These are phyloP conservation scores for Xylaria arbuscula DNA, from an alignment of 2,329 filamentous ascomycete genomes.

Conservation along the genomic window DNA sequence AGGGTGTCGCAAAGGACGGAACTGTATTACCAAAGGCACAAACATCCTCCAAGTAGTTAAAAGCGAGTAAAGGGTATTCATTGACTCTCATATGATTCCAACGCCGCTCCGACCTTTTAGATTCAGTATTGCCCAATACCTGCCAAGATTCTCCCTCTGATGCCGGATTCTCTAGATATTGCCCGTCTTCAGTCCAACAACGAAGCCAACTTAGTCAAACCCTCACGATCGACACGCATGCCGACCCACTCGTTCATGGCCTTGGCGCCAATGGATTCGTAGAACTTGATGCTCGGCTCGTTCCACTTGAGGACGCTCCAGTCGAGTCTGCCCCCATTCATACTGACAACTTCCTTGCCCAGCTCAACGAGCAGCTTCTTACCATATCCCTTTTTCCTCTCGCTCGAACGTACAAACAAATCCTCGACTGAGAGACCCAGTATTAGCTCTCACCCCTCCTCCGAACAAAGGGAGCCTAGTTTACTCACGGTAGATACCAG, in stretches of 20 bases:
- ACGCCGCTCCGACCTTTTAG: not conserved
- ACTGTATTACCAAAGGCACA: constrained; percentile 12
- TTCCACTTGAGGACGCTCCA: constrained; percentile 97
- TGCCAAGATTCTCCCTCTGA: not conserved
- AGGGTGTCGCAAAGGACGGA: constrained; percentile 55
- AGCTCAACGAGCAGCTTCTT: constrained; percentile 78
- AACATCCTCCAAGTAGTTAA: constrained; percentile 1
- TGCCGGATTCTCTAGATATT: not conserved
- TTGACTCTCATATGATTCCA: not conserved
- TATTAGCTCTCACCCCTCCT: not conserved
- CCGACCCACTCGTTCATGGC: constrained; percentile 78
- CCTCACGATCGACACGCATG: constrained; percentile 78
- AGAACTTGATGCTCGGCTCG: constrained; percentile 88
- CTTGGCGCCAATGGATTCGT: constrained; percentile 75
- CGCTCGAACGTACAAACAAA: constrained; percentile 79
- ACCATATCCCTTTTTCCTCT: constrained; percentile 83
- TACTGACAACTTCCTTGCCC: constrained; percentile 80
- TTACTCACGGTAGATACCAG: constrained; percentile 77
- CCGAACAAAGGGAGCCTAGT: not conserved
- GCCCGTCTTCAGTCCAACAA: constrained; percentile 50
- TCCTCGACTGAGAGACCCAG: constrained; percentile 72
- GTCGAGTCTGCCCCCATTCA: constrained; percentile 81
- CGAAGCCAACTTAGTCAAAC: constrained; percentile 68
- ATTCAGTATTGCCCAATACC: not conserved
- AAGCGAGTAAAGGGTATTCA: constrained; percentile 4